phyloP scores from a whole-genome alignment of 768 basidiomycete species.

The Cyathus striatus region DNA sequence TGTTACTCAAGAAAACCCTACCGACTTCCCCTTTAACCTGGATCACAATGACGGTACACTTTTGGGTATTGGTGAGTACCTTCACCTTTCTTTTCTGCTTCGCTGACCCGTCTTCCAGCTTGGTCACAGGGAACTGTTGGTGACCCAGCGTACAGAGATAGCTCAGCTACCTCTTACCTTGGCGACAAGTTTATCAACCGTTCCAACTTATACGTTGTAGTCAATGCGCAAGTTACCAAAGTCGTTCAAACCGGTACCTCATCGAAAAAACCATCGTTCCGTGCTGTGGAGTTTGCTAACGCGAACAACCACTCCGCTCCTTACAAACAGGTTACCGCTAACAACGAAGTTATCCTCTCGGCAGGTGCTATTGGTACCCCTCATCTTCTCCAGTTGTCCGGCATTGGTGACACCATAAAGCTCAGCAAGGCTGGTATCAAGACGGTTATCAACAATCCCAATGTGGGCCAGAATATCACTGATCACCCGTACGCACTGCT shows the following conservation, averaged over 20 bases:
- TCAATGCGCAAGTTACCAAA: background rate
- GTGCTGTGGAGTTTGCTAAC: background rate
- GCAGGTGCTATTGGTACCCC: slow-evolving; percentile 27
- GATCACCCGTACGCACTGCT: slow-evolving; percentile 15
- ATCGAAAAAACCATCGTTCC: background rate
- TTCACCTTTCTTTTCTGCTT: background rate
- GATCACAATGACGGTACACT: background rate
- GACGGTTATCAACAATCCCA: slow-evolving; percentile 7
- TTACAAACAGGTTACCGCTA: slow-evolving; percentile 13
- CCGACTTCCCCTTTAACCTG: background rate
- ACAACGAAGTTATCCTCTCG: slow-evolving; percentile 29
- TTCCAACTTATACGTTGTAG: background rate
- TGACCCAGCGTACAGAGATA: slow-evolving; percentile 9
- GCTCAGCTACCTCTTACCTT: slow-evolving; percentile 12
- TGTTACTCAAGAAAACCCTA: background rate
- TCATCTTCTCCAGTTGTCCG: slow-evolving; percentile 23
- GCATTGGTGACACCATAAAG: slow-evolving; percentile 21
- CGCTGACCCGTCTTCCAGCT: background rate
- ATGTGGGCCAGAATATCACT: slow-evolving; percentile 11
- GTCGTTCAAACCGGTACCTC: background rate
- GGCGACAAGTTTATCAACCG: slow-evolving; percentile 6
- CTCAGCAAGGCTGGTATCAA: slow-evolving; percentile 13
- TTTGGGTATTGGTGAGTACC: slow-evolving; percentile 2
- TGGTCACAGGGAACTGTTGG: slow-evolving; percentile 28
- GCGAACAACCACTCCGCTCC: slow-evolving; percentile 11